Percentiles rank a stretch among this genome's conserved stretches.
Evolutionary conservation across 352 stramenopile genomes (phyloP).

Genomic region (Phytophthora hibernalis): DNA sequence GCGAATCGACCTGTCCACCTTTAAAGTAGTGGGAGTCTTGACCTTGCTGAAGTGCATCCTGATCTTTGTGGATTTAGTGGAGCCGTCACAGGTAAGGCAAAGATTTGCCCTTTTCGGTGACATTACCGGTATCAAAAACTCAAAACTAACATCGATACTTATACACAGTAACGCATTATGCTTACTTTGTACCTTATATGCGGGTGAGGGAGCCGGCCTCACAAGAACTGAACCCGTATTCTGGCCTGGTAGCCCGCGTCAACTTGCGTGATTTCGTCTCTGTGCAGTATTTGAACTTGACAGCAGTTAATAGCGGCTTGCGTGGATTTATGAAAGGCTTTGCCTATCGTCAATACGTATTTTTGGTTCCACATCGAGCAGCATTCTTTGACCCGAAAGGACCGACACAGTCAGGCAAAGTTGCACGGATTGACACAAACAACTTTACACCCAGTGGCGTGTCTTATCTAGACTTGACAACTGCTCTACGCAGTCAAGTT

Average conservation of each 20-base stretch:
- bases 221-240: conserved; percentile 55
- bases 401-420: conserved; percentile 58
- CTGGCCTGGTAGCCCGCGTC: conserved; percentile 62
- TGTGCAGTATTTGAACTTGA: conserved; percentile 61
- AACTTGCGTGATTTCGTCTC: conserved; percentile 72
- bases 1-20: conserved; percentile 61
- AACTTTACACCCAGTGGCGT: conserved; percentile 64
- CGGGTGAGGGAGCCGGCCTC: conserved; percentile 44
- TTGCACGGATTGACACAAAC: conserved; percentile 74
- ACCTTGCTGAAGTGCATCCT: conserved; percentile 54
- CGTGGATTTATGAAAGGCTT: conserved; percentile 77
- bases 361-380: conserved; percentile 65
- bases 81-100: conserved; percentile 50
- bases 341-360: conserved; percentile 77
- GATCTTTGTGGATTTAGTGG: conserved; percentile 76
- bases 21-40: conserved; percentile 53
- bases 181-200: conserved; percentile 82
- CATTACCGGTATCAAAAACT: not conserved
- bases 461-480: conserved; percentile 61
- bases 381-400: conserved; percentile 34
- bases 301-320: conserved; percentile 51
- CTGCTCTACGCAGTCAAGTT: conserved; percentile 66
- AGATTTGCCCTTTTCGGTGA: not conserved
- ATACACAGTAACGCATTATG: conserved; percentile 61
- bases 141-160: not conserved